Evolutionary conservation across 768 basidiomycete species (phyloP).

Genomic region (Pisolithus albus): DNA sequence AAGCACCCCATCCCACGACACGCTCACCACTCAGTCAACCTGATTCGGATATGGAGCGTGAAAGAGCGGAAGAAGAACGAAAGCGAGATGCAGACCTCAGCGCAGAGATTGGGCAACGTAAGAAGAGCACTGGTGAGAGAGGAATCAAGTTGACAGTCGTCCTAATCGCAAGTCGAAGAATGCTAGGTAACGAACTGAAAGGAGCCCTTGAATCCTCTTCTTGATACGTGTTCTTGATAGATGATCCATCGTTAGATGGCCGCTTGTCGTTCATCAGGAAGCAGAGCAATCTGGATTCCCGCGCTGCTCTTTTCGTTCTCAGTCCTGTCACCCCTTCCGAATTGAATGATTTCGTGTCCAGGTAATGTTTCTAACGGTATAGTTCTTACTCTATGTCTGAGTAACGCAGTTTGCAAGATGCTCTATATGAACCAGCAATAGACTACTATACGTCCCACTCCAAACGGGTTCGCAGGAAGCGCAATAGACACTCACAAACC

Average conservation of each 20-base stretch:
- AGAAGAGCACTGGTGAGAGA: constrained; percentile 74
- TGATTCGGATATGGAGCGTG: constrained; percentile 48
- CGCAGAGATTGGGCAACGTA: constrained; percentile 69
- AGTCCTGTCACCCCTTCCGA: constrained; percentile 86
- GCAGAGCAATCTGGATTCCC: constrained; percentile 83
- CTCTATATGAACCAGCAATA: constrained; percentile 79
- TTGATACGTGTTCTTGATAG: constrained; percentile 31
- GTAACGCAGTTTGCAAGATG: constrained; percentile 67
- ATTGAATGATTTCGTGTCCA: constrained; percentile 81
- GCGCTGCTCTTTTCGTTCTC: constrained; percentile 89
- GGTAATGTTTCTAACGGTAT: constrained; percentile 35
- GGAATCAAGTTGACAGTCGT: constrained; percentile 94
- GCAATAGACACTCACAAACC: constrained; percentile 69
- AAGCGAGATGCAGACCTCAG: constrained; percentile 70
- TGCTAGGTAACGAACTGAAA: constrained; percentile 59
- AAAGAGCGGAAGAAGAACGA: constrained; percentile 62
- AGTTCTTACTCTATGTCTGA: not conserved
- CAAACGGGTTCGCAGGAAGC: constrained; percentile 85
- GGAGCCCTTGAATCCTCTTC: not conserved
- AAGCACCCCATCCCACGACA: constrained; percentile 42
- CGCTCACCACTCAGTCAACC: constrained; percentile 50
- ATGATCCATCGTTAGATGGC: constrained; percentile 76
- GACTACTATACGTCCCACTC: constrained; percentile 94
- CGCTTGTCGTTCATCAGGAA: constrained; percentile 83
- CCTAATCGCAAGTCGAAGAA: constrained; percentile 77